Conservation (phyloP, 176 grass and related monocot genomes). For the Musa acuminata region DNA sequence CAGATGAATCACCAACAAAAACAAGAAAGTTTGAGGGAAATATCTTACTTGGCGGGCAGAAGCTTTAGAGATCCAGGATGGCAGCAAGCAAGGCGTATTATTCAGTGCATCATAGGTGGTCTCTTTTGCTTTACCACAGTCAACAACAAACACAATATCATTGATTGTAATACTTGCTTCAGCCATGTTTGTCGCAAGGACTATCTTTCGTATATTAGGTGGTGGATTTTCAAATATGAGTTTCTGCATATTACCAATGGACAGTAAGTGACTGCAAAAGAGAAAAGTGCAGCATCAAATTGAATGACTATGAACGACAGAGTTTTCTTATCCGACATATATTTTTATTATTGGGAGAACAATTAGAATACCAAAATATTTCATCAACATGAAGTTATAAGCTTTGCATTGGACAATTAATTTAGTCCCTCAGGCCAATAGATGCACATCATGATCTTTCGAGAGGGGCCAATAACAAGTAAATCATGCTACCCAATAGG, state of each 20-base stretch:
- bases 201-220: conserved; percentile 84
- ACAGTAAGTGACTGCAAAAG: not conserved
- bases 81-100: conserved; percentile 94
- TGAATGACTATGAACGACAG: not conserved
- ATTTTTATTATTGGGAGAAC: too few relatives aligned
- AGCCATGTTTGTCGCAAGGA: conserved; percentile 97
- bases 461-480: not conserved
- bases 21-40: not conserved
- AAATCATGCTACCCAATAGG: not conserved
- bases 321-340: too few relatives aligned
- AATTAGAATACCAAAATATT: too few relatives aligned
- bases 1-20: not conserved
- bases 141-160: conserved; percentile 91
- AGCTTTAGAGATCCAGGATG: conserved; percentile 99
- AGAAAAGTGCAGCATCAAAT: not conserved
- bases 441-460: not conserved
- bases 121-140: conserved; percentile 98
- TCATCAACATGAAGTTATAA: too few relatives aligned
- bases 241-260: conserved; percentile 33
- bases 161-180: conserved; percentile 99
- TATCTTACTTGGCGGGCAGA: conserved; percentile 75
- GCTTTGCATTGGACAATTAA: not conserved
- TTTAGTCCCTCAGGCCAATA: not conserved
- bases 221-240: conserved; percentile 85
- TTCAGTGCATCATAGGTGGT: conserved; percentile 95